Percentiles rank a stretch among this genome's conserved stretches.
Evolutionary conservation across 2,329 filamentous ascomycete species (phyloP).

Genomic region (Pseudocercospora pini-densiflorae): DNA sequence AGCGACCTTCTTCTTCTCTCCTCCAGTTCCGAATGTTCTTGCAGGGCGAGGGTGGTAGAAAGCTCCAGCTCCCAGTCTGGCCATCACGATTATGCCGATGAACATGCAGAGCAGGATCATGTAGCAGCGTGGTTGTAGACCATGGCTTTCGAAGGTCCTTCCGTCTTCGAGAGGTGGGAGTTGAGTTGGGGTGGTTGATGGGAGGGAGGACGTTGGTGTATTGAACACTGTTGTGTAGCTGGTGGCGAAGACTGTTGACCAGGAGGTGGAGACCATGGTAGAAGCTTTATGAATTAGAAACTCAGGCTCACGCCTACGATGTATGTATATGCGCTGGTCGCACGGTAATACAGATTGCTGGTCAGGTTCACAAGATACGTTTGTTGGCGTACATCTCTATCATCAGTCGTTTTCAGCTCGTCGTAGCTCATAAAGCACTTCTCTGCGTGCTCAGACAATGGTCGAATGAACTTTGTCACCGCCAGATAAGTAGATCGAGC

Average conservation of each 20-base stretch:
- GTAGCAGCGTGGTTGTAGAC: background rate
- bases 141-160: background rate
- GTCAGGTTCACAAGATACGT: background rate
- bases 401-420: no score
- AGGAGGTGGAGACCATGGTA: background rate
- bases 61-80: background rate
- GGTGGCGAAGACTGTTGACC: background rate
- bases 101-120: background rate
- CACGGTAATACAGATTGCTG: background rate
- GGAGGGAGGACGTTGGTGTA: background rate
- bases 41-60: background rate
- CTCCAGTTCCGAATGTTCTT: background rate
- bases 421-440: no score
- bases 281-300: background rate
- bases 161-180: background rate
- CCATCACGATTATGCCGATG: background rate
- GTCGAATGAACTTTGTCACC: no score
- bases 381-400: background rate
- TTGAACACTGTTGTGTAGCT: background rate
- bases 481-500: no score
- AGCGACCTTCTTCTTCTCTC: background rate
- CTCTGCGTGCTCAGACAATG: no score
- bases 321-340: background rate
- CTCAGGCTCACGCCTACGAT: background rate
- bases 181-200: background rate